phyloP scores from a whole-genome alignment of 495 filamentous ascomycete species.

The Aspergillus carlsbadensis region DNA sequence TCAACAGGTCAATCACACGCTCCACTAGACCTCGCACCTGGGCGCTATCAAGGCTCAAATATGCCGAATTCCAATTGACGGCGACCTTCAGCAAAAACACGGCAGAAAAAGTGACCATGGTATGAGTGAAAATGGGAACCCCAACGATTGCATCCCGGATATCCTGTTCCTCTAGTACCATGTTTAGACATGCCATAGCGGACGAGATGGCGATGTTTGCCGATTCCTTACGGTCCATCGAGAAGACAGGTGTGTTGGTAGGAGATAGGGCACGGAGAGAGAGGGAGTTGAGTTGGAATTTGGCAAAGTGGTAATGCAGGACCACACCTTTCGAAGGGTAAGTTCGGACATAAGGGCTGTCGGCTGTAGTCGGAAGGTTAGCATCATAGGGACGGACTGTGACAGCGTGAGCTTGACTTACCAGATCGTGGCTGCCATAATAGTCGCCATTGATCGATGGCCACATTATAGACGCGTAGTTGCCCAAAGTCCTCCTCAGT shows the following conservation, averaged over 20 bases:
- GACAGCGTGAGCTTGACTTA: constrained; percentile 23
- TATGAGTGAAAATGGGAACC: constrained; percentile 58
- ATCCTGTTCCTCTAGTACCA: constrained; percentile 55
- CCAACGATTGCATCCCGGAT: constrained; percentile 60
- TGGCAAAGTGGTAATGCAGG: constrained; percentile 61
- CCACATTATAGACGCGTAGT: constrained; percentile 52
- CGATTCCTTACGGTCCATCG: constrained; percentile 52
- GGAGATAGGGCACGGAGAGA: constrained; percentile 53
- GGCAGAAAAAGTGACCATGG: constrained; percentile 62
- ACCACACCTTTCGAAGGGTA: constrained; percentile 60
- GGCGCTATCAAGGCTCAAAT: constrained; percentile 40
- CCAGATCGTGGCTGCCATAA: constrained; percentile 55
- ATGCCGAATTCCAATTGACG: constrained; percentile 53
- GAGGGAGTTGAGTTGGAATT: constrained; percentile 59
- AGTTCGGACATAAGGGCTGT: constrained; percentile 52
- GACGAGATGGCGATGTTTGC: constrained; percentile 57
- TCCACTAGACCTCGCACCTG: constrained; percentile 49
- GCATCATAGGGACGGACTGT: constrained; percentile 6
- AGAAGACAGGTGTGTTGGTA: constrained; percentile 50
- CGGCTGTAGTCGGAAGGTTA: constrained; percentile 27
- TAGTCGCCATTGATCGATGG: constrained; percentile 56
- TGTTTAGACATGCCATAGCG: constrained; percentile 54
- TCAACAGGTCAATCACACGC: constrained; percentile 50
- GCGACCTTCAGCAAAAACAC: constrained; percentile 57
- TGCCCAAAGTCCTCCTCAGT: constrained; percentile 54